Percentiles rank a stretch among this genome's conserved stretches.
Conservation (phyloP, 345 rosid genomes). For the Rhizophora apiculata region DNA sequence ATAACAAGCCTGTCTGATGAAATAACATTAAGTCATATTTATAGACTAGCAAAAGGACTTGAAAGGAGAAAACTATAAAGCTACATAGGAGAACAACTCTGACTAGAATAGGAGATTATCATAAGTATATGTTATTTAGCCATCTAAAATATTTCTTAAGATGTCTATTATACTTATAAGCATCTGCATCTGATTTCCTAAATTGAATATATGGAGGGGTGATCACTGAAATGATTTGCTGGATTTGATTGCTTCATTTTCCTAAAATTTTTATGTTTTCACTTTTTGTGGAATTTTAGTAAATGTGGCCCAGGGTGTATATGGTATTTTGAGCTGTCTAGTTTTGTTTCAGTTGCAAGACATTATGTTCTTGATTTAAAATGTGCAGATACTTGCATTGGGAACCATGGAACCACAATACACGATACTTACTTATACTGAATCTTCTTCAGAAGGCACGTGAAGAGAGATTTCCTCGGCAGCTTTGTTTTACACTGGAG, state of each 20-base stretch:
- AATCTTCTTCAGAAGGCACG: constrained; percentile 81
- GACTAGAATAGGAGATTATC: too few relatives aligned
- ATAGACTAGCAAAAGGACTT: too few relatives aligned
- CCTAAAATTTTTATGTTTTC: background rate
- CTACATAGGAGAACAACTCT: too few relatives aligned
- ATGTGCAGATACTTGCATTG: constrained; percentile 60
- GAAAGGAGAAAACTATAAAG: too few relatives aligned
- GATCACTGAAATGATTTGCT: background rate
- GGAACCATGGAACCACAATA: constrained; percentile 77
- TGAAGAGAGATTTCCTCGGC: constrained; percentile 77
- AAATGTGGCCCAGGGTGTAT: background rate
- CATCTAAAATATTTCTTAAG: too few relatives aligned
- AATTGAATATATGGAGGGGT: too few relatives aligned
- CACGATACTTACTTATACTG: constrained; percentile 67
- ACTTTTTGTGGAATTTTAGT: too few relatives aligned
- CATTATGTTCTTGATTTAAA: constrained; percentile 20
- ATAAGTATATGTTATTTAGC: too few relatives aligned
- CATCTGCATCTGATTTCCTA: too few relatives aligned
- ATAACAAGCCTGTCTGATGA: too few relatives aligned
- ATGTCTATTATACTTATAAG: too few relatives aligned
- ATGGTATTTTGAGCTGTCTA: constrained; percentile 6
- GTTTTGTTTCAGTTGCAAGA: constrained; percentile 8
- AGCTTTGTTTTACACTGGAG: constrained; percentile 47
- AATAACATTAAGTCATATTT: too few relatives aligned
- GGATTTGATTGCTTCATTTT: constrained; percentile 2